phyloP scores from a whole-genome alignment of 352 stramenopile species.

The Globisporangium spiculum region DNA sequence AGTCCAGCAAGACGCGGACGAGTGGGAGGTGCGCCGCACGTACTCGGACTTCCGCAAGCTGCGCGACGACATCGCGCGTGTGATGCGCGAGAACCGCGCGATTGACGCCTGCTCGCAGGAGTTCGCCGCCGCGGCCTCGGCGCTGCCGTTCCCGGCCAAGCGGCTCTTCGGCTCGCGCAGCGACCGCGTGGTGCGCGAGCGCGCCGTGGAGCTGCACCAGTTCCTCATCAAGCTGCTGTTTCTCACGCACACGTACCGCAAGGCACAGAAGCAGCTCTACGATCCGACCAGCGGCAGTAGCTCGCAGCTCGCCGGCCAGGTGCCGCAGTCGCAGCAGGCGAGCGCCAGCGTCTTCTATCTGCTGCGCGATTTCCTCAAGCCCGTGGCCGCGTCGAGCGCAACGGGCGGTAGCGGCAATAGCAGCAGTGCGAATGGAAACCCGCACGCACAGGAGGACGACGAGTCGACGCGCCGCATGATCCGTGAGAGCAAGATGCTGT shows the following conservation, averaged over 20 bases:
- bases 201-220: slow-evolving; percentile 66
- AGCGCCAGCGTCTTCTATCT: slow-evolving; percentile 64
- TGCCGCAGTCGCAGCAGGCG: slow-evolving; percentile 42
- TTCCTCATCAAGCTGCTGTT: slow-evolving; percentile 75
- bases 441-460: slow-evolving; percentile 28
- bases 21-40: slow-evolving; percentile 65
- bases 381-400: slow-evolving; percentile 7
- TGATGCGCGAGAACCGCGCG: slow-evolving; percentile 57
- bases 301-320: slow-evolving; percentile 21
- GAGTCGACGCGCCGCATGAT: slow-evolving; percentile 36
- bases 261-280: slow-evolving; percentile 64
- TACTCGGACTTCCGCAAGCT: slow-evolving; percentile 76
- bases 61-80: slow-evolving; percentile 58
- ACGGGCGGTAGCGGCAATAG: neutral
- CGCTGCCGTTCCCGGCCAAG: slow-evolving; percentile 56
- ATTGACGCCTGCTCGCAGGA: slow-evolving; percentile 45
- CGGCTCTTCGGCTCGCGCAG: slow-evolving; percentile 64
- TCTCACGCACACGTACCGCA: slow-evolving; percentile 72
- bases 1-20: slow-evolving; percentile 68
- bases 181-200: slow-evolving; percentile 71
- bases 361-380: slow-evolving; percentile 74
- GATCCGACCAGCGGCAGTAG: slow-evolving; percentile 24
- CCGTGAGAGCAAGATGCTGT: slow-evolving; percentile 71
- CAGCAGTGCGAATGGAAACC: neutral
- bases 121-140: slow-evolving; percentile 35